Percentiles rank a stretch among this genome's conserved stretches.
Conservation (phyloP, 2,329 filamentous ascomycete species). For the Pyrenochaeta sp. region DNA sequence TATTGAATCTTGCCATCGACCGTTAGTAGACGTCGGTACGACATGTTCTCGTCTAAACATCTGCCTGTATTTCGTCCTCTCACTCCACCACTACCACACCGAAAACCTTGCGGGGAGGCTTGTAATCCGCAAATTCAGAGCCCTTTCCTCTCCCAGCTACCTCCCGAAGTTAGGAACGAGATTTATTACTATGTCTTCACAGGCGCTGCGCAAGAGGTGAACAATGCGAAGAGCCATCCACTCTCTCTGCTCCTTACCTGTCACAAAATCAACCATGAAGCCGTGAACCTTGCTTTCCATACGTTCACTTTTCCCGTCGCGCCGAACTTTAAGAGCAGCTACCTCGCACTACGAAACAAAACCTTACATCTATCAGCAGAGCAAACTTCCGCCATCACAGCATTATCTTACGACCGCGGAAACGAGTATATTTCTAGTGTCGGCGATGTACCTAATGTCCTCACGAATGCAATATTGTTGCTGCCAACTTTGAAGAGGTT, state of each 20-base stretch:
- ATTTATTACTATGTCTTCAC: conserved; percentile 16
- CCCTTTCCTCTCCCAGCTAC: conserved; percentile 7
- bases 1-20: no score
- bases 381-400: conserved; percentile 2
- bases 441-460: not conserved
- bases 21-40: not conserved
- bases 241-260: conserved; percentile 17
- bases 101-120: not conserved
- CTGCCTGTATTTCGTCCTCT: not conserved
- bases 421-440: not conserved
- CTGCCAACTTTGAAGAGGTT: conserved; percentile 9
- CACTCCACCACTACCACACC: not conserved
- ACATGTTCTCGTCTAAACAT: not conserved
- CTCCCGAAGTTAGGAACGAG: conserved; percentile 14
- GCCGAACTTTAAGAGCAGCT: not conserved
- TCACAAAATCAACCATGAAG: conserved; percentile 11
- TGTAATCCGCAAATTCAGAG: conserved; percentile 8
- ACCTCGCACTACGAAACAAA: not conserved
- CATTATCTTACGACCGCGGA: conserved; percentile 3
- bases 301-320: conserved; percentile 8
- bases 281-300: conserved; percentile 11
- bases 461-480: conserved; percentile 8
- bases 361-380: not conserved
- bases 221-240: conserved; percentile 3
- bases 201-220: not conserved